Evolutionary conservation across 2,329 filamentous ascomycete species (phyloP).

Genomic region (Falciphora oryzae): DNA sequence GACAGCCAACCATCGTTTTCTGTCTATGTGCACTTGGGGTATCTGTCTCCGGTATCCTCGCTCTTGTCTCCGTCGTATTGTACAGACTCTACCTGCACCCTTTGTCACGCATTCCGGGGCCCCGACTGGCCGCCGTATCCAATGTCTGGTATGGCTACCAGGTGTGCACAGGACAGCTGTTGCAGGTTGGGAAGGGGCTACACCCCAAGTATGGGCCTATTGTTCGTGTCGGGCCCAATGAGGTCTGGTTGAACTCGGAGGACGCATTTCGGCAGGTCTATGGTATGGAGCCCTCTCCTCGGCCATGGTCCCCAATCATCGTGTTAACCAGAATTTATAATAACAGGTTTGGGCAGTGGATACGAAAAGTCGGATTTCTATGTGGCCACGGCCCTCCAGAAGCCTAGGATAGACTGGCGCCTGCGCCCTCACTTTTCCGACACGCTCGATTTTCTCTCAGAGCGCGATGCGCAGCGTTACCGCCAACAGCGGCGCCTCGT

Average conservation of each 20-base stretch:
- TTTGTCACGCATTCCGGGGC: conserved; percentile 39
- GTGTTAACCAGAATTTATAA: neutral
- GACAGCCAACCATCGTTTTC: neutral
- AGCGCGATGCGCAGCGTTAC: conserved; percentile 40
- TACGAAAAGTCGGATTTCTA: conserved; percentile 50
- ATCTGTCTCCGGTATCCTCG: neutral
- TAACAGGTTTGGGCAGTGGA: conserved; percentile 37
- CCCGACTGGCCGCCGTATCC: conserved; percentile 39
- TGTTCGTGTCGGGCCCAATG: conserved; percentile 48
- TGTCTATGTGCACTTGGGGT: neutral
- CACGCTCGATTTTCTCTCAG: conserved; percentile 45
- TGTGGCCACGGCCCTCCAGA: conserved; percentile 39
- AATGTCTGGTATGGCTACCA: conserved; percentile 43
- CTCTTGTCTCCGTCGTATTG: conserved; percentile 5
- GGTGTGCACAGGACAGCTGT: conserved; percentile 36
- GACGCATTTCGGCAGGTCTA: conserved; percentile 45
- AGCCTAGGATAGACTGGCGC: conserved; percentile 34
- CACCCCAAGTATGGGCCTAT: conserved; percentile 41
- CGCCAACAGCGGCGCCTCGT: conserved; percentile 43
- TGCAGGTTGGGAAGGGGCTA: conserved; percentile 35
- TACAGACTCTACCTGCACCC: conserved; percentile 40
- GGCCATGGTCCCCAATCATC: too few species aligned
- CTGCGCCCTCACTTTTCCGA: conserved; percentile 32
- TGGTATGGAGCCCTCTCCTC: conserved; percentile 25
- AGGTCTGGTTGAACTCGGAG: conserved; percentile 45